These are phyloP conservation scores for Echites panduratus DNA, from an alignment of 257 asterid genomes.

Conservation along the genomic window DNA sequence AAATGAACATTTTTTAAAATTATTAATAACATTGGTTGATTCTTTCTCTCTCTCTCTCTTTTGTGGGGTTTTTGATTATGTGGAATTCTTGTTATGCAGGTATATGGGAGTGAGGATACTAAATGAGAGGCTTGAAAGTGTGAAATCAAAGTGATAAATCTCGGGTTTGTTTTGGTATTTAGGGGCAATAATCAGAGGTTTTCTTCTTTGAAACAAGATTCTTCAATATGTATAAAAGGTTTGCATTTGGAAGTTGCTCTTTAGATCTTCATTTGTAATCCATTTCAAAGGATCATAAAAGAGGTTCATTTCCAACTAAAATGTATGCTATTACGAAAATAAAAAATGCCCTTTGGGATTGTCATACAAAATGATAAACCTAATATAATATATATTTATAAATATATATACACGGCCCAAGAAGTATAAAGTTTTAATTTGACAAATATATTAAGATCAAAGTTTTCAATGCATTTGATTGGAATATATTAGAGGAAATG, in stretches of 20 bases:
- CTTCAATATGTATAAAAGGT: no score
- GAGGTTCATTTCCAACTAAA: neutral
- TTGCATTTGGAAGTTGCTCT: neutral
- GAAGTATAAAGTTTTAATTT: no score
- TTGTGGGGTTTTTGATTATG: no score
- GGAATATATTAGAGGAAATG: neutral
- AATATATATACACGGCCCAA: no score
- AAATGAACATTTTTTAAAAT: neutral
- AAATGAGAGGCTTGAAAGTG: slow-evolving; percentile 41
- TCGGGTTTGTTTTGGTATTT: neutral
- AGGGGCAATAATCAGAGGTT: neutral
- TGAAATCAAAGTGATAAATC: slow-evolving; percentile 13
- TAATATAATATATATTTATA: no score
- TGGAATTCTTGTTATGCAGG: slow-evolving; percentile 27
- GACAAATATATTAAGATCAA: no score
- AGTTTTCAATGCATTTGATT: no score
- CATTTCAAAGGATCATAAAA: neutral
- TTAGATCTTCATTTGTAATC: neutral
- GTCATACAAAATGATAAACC: no score
- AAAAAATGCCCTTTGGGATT: no score
- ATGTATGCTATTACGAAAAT: neutral
- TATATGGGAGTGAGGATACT: slow-evolving; percentile 70
- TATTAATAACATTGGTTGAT: neutral
- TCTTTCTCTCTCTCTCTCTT: neutral
- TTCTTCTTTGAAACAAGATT: neutral